phyloP scores from a whole-genome alignment of 176 grass and related monocot species.

The Oryza brachyantha region DNA sequence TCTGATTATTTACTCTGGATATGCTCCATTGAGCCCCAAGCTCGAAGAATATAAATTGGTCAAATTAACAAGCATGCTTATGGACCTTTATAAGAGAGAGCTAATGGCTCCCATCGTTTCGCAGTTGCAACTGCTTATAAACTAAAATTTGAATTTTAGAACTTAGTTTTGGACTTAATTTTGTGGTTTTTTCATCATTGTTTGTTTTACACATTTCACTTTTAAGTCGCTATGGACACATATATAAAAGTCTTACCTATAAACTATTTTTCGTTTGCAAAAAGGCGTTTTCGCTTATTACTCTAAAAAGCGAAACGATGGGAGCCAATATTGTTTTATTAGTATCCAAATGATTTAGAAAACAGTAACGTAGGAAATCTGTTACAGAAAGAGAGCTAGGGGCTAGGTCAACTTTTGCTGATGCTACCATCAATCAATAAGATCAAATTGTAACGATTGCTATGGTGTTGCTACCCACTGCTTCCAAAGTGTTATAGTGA shows the following conservation, averaged over 20 bases:
- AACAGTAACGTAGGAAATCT: not conserved
- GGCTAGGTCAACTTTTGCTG: not conserved
- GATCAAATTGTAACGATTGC: not conserved
- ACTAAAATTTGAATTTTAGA: too few species aligned
- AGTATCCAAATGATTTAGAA: not conserved
- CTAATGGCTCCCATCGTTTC: too few species aligned
- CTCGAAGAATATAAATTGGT: slow-evolving; percentile 1
- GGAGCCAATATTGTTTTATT: too few species aligned
- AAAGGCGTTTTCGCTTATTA: too few species aligned
- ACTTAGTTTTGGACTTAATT: too few species aligned
- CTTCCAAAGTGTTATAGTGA: not conserved
- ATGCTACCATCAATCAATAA: not conserved
- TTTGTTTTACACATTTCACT: too few species aligned
- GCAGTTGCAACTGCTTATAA: too few species aligned
- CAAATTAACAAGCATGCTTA: not conserved
- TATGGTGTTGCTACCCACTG: not conserved
- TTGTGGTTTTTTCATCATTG: too few species aligned
- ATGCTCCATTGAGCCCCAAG: not conserved
- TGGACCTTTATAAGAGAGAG: not conserved
- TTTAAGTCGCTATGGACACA: too few species aligned
- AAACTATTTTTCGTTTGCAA: too few species aligned
- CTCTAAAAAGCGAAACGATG: too few species aligned
- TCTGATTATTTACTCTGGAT: slow-evolving; percentile 20
- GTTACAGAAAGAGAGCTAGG: not conserved
- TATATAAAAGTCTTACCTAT: too few species aligned